phyloP scores from a whole-genome alignment of 352 stramenopile genomes.

The Salisapilia sapeloensis region DNA sequence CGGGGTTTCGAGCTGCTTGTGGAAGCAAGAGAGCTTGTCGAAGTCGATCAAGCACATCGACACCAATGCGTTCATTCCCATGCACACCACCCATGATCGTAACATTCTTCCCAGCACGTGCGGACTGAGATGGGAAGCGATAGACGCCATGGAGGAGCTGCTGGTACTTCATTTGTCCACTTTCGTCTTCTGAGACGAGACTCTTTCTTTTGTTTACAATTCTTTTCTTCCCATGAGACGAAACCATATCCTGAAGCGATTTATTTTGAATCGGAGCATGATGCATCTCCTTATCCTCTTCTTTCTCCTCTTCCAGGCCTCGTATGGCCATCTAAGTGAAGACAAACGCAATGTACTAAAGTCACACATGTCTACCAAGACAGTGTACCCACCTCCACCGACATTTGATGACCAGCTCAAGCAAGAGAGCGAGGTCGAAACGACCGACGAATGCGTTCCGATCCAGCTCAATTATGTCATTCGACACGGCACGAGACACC shows the following conservation, averaged over 20 bases:
- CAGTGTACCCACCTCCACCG: slow-evolving; percentile 22
- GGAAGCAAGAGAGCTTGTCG: slow-evolving; percentile 25
- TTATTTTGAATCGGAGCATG: too few species aligned
- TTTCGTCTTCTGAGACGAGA: too few species aligned
- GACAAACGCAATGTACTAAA: slow-evolving; percentile 15
- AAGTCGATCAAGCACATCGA: slow-evolving; percentile 37
- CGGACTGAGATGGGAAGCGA: slow-evolving; percentile 12
- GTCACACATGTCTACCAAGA: slow-evolving; percentile 70
- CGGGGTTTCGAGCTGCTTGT: slow-evolving; percentile 7
- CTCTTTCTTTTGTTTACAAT: too few species aligned
- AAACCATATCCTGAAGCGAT: too few species aligned
- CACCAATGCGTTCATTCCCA: slow-evolving; percentile 59
- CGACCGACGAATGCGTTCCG: slow-evolving; percentile 12
- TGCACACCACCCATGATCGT: slow-evolving; percentile 49
- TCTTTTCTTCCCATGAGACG: too few species aligned
- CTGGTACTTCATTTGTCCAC: too few species aligned
- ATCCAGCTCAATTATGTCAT: slow-evolving; percentile 66
- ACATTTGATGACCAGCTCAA: neutral
- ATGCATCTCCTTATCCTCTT: too few species aligned
- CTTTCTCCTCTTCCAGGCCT: too few species aligned
- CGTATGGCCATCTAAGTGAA: too few species aligned
- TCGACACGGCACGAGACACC: slow-evolving; percentile 60
- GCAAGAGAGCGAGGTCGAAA: slow-evolving; percentile 1
- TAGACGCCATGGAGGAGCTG: slow-evolving; percentile 22
- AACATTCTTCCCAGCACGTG: slow-evolving; percentile 16